phyloP scores from a whole-genome alignment of 805 yeast species.

The Sugiyamaella floridensis region DNA sequence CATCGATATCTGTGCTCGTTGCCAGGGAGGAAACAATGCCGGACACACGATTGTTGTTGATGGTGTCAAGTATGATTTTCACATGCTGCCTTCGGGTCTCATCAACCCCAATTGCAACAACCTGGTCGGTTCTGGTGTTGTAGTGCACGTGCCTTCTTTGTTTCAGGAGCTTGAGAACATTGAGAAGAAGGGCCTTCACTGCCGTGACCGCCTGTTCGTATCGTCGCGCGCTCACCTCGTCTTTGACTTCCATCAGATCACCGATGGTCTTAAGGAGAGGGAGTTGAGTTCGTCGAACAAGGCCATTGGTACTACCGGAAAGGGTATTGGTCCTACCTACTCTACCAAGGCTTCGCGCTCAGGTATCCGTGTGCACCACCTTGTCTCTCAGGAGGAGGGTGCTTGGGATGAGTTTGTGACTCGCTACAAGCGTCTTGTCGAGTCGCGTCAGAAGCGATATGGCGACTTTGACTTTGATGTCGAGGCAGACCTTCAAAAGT shows the following conservation, averaged over 20 bases:
- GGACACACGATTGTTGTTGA: slow-evolving; percentile 97
- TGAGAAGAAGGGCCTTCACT: slow-evolving; percentile 70
- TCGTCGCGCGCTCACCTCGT: slow-evolving; percentile 95
- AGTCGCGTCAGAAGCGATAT: slow-evolving; percentile 79
- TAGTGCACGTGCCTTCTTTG: slow-evolving; percentile 87
- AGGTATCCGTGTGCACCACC: slow-evolving; percentile 93
- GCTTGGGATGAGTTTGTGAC: slow-evolving; percentile 89
- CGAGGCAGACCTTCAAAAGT: slow-evolving; percentile 71
- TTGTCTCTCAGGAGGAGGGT: slow-evolving; percentile 79
- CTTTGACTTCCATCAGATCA: slow-evolving; percentile 96
- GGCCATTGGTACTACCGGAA: slow-evolving; percentile 95
- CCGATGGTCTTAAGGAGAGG: slow-evolving; percentile 90
- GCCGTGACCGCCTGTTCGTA: slow-evolving; percentile 70
- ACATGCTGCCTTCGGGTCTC: slow-evolving; percentile 97
- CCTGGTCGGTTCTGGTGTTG: slow-evolving; percentile 93
- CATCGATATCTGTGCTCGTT: slow-evolving; percentile 94
- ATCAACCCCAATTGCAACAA: slow-evolving; percentile 88
- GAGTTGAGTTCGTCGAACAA: slow-evolving; percentile 77
- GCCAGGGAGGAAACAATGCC: slow-evolving; percentile 97
- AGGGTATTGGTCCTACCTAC: slow-evolving; percentile 98
- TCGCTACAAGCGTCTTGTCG: slow-evolving; percentile 67
- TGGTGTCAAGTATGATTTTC: slow-evolving; percentile 88
- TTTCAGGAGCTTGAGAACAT: slow-evolving; percentile 78
- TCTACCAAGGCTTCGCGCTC: slow-evolving; percentile 95
- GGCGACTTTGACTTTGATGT: slow-evolving; percentile 87